Evolutionary conservation across 2,329 filamentous ascomycete species (phyloP), one percentile per base, ranked within the genome.

Genomic region (Botrytis paeoniae): DNA sequence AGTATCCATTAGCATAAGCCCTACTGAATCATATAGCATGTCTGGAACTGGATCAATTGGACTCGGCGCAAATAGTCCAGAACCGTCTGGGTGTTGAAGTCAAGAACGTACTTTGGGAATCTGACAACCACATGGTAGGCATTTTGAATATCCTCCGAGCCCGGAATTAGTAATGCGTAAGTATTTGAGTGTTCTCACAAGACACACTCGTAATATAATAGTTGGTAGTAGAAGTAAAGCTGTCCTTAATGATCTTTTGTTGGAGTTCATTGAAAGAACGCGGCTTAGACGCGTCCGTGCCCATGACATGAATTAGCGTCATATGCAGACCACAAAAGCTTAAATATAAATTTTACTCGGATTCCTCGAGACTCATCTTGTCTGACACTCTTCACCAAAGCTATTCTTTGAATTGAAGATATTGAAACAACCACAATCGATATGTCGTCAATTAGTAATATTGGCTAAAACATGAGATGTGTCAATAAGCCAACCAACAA

Each of bases 101-200:
- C 39, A 62, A 70, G 70, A 48, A 86, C 92, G 81, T 88, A 97
- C 95, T 98, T 84, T 98, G 95, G 81, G 92, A 89, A 85, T 98
- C 95, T 79, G 95, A 93, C 81, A 98, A 88, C 95, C 95, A 98
- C 93, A 97, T 97, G 75, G 93, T 79, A 76, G 80, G 80, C 80
- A 81, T 81, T 57, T 77, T 80, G 75, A 73, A 35, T 51, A n/a
- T 25, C 61, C 48, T 72, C 35, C 43, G 39, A 41, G 22, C 25
- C 41, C 18, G n/a, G 25, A 32, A 37, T 59, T 22, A 37, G 43
- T 4, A 61, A 51, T 61, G 12, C n/a, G 32, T 8, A 22, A n/a
- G 29, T 51, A 69, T 73, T 70, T 70, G 8, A 9, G 57, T 20
- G 4, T n/a, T n/a, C 60, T 25, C 69, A 37, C 45, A 5, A 72